Conservation (phyloP, 306 rosid genomes). For the Inga oerstediana region DNA sequence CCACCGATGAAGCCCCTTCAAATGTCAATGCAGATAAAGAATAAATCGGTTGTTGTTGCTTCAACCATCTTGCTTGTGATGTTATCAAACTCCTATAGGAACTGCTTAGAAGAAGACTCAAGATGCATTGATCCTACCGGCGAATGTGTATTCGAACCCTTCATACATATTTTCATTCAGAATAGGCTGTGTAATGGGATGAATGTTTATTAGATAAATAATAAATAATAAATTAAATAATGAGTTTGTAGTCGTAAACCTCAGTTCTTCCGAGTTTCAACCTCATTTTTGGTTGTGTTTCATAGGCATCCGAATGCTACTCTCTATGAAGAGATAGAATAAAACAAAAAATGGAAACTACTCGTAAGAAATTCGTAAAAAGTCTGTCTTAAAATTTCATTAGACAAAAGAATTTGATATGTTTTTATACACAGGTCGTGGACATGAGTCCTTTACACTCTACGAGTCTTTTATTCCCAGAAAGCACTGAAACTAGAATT, state of each 20-base stretch:
- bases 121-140: neutral
- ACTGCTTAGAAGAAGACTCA: slow-evolving; percentile 20
- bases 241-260: slow-evolving; percentile 26
- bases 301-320: neutral
- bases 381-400: too few relatives aligned
- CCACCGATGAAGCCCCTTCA: slow-evolving; percentile 56
- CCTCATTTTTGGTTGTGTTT: neutral
- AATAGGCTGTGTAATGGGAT: slow-evolving; percentile 31
- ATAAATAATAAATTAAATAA: slow-evolving; percentile 29
- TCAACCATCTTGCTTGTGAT: slow-evolving; percentile 3
- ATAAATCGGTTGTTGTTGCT: slow-evolving; percentile 10
- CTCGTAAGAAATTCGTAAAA: too few relatives aligned
- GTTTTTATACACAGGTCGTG: too few relatives aligned
- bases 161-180: slow-evolving; percentile 25
- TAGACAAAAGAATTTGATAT: too few relatives aligned
- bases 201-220: slow-evolving; percentile 31
- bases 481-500: too few relatives aligned
- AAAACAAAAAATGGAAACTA: too few relatives aligned
- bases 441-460: too few relatives aligned
- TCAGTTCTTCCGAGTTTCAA: slow-evolving; percentile 19
- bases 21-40: slow-evolving; percentile 46
- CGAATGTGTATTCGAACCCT: slow-evolving; percentile 13
- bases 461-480: too few relatives aligned
- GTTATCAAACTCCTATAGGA: slow-evolving; percentile 19
- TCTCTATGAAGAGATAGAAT: neutral